Conservation (phyloP, 768 basidiomycete species). For the Ephemerocybe angulata region DNA sequence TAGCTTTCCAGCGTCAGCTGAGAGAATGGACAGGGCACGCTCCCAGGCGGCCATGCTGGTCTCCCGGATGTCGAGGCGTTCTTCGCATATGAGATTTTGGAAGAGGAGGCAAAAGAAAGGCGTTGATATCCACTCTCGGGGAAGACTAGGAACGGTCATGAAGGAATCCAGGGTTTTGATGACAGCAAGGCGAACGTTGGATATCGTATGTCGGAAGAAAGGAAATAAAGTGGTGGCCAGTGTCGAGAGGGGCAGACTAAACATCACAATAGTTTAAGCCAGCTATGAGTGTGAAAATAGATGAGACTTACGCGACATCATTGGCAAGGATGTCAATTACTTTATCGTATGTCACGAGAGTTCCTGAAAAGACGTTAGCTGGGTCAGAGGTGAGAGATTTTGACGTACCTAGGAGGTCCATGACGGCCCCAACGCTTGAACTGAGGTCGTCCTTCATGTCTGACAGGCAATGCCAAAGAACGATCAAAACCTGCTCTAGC, state of each 20-base stretch:
- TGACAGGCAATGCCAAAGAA: slow-evolving; percentile 86
- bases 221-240: slow-evolving; percentile 89
- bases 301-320: slow-evolving; percentile 63
- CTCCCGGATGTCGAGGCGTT: slow-evolving; percentile 77
- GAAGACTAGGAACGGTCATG: slow-evolving; percentile 70
- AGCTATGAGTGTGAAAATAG: too few species aligned
- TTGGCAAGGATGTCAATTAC: slow-evolving; percentile 76
- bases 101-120: slow-evolving; percentile 82
- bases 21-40: slow-evolving; percentile 58
- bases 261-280: too few species aligned
- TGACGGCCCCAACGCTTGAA: slow-evolving; percentile 93
- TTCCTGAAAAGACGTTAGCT: slow-evolving; percentile 46
- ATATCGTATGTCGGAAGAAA: slow-evolving; percentile 96
- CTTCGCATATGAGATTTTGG: slow-evolving; percentile 92
- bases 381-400: slow-evolving; percentile 8
- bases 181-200: slow-evolving; percentile 88
- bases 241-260: slow-evolving; percentile 73
- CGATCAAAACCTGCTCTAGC: slow-evolving; percentile 69
- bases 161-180: slow-evolving; percentile 86
- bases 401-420: slow-evolving; percentile 86
- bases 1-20: slow-evolving; percentile 43
- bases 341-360: slow-evolving; percentile 72
- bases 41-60: slow-evolving; percentile 74
- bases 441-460: slow-evolving; percentile 96
- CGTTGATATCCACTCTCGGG: slow-evolving; percentile 75